phyloP scores from a whole-genome alignment of 2,329 filamentous ascomycete species.

The Hymenoscyphus repandus region DNA sequence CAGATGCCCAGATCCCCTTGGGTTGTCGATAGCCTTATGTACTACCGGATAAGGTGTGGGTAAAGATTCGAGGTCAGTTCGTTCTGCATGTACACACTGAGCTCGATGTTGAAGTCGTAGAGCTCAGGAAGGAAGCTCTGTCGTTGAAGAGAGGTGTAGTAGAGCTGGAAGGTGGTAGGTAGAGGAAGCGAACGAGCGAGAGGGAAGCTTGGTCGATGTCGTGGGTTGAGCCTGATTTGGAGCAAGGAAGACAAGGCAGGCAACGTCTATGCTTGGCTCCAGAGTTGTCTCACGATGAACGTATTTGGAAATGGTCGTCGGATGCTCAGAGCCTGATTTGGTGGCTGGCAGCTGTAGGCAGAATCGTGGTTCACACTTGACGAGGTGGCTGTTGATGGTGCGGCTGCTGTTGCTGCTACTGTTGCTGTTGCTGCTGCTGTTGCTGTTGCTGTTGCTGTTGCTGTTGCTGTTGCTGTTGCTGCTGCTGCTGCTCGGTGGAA shows the following conservation, averaged over 20 bases:
- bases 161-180: constrained; percentile 2
- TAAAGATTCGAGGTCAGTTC: constrained; percentile 30
- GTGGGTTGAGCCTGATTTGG: not conserved
- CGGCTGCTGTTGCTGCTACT: no score
- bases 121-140: constrained; percentile 5
- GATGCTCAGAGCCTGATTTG: constrained; percentile 15
- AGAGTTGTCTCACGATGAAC: constrained; percentile 3
- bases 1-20: constrained; percentile 13
- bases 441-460: not conserved
- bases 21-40: constrained; percentile 12
- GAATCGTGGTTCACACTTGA: not conserved
- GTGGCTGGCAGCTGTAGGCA: constrained; percentile 18
- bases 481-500: not conserved
- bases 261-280: not conserved
- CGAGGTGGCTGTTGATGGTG: constrained; percentile 13
- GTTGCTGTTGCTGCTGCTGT: not conserved
- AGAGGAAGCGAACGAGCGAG: constrained; percentile 5
- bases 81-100: constrained; percentile 33
- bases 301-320: constrained; percentile 5
- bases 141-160: constrained; percentile 8
- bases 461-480: not conserved
- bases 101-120: constrained; percentile 4
- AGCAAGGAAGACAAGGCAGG: not conserved
- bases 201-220: not conserved
- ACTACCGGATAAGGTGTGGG: constrained; percentile 33